These are phyloP conservation scores for Paxillus involutus DNA, from an alignment of 768 basidiomycete species.

Conservation along the genomic window DNA sequence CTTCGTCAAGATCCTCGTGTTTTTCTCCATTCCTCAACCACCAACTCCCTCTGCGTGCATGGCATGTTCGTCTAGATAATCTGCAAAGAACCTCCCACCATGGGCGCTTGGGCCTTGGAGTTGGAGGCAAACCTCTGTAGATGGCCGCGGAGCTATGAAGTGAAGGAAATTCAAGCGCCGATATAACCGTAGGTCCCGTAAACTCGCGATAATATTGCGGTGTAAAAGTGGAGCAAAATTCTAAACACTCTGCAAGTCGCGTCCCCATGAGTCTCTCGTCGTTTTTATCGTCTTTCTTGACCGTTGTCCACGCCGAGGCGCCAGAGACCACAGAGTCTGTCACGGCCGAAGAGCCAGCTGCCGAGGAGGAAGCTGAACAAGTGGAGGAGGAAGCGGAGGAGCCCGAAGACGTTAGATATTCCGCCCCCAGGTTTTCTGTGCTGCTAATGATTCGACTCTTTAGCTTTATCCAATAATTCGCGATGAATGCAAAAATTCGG, in stretches of 20 bases:
- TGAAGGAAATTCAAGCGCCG: conserved; percentile 20
- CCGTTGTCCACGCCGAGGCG: conserved; percentile 42
- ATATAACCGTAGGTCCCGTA: conserved; percentile 18
- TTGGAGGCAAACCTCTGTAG: too few species aligned
- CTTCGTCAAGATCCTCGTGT: too few species aligned
- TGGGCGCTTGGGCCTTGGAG: too few species aligned
- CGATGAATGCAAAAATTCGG: conserved; percentile 69
- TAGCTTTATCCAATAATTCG: conserved; percentile 71
- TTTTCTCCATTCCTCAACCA: too few species aligned
- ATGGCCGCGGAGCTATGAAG: background rate
- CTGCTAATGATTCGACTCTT: background rate
- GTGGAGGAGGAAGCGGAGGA: conserved; percentile 57
- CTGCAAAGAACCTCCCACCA: too few species aligned
- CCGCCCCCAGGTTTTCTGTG: background rate
- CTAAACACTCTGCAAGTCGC: conserved; percentile 8
- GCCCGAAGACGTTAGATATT: conserved; percentile 76
- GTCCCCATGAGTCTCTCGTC: conserved; percentile 41
- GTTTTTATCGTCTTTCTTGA: conserved; percentile 44
- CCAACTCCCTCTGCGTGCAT: too few species aligned
- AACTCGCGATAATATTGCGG: conserved; percentile 17
- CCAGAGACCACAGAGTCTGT: conserved; percentile 36
- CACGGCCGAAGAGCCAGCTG: conserved; percentile 32
- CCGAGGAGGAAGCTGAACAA: conserved; percentile 39
- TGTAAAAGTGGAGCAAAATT: conserved; percentile 9
- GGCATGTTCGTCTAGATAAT: too few species aligned